Conservation (phyloP, 2,329 filamentous ascomycete species). For the Hansfordia pulvinata region DNA sequence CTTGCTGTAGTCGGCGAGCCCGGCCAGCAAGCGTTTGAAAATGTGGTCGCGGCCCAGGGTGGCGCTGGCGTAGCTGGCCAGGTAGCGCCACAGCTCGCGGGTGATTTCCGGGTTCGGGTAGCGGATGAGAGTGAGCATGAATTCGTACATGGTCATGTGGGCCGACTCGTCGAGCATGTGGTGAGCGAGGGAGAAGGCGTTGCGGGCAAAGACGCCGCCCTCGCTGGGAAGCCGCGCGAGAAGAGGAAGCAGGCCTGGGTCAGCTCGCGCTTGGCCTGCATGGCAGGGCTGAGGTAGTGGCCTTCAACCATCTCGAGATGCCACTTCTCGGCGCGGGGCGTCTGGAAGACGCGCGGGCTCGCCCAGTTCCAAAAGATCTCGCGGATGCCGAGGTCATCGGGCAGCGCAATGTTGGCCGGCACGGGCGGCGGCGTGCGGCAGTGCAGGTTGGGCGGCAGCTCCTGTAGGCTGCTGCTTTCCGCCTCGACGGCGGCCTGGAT, state of each 20-base stretch:
- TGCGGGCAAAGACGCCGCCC: conserved; percentile 10
- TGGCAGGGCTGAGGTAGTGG: conserved; percentile 11
- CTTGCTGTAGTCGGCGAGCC: conserved; percentile 9
- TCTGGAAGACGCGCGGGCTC: conserved; percentile 6
- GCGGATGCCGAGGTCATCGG: conserved; percentile 12
- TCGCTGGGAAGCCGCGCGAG: conserved; percentile 10
- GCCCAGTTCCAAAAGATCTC: conserved; percentile 14
- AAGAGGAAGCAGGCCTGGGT: conserved; percentile 14
- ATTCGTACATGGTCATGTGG: conserved; percentile 10
- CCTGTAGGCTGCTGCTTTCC: background rate
- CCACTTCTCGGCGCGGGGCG: conserved; percentile 3
- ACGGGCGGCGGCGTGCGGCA: conserved; percentile 11
- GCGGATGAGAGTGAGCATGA: conserved; percentile 8
- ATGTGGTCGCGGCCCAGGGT: conserved; percentile 8
- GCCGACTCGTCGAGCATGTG: conserved; percentile 11
- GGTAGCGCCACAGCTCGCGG: conserved; percentile 11
- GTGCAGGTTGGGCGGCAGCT: conserved; percentile 12
- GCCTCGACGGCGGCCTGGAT: conserved; percentile 7
- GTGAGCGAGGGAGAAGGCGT: conserved; percentile 10
- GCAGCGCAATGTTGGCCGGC: conserved; percentile 8
- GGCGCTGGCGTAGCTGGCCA: conserved; percentile 9
- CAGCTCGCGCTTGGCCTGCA: conserved; percentile 10
- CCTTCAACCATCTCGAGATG: conserved; percentile 10
- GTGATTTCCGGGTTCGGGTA: conserved; percentile 11
- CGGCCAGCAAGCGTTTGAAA: conserved; percentile 8